Base-by-base conservation (phyloP, 345 rosid species). In the Citrus maxima region DNA sequence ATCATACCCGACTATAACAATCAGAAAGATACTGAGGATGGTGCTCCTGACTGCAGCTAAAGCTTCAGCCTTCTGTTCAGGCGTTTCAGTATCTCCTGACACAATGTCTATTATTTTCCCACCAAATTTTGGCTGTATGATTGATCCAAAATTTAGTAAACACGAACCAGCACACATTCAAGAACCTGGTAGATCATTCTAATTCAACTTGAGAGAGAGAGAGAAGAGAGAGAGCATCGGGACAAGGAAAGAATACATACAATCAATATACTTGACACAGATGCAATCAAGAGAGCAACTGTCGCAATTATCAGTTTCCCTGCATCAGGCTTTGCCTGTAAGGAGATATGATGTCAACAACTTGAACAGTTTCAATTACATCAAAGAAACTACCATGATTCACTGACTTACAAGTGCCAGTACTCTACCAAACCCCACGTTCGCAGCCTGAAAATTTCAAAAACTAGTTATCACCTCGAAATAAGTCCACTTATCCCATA, bases 91-190 rank as follows among this genome's bases (percentile, higher is more conserved):
- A 60, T 88, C 89, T 84, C 85, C 82, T 9, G 93, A 88, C 38
- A 88, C 90, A 70, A 90, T 88, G 88, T 90, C 91, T 58, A 90
- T 87, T 76, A 90, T 90, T 86, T 80, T 87, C 22, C 91, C 93
- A 75, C 92, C 93, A 86, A 84, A 90, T 80, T 89, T 89, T 58
- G 90, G 92, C 90, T 89, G 88, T 80, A 82, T 24, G 13, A 76
- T 22, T 32, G 63, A 76, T 76, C 65, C 34, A 51, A 51, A 21
- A 40, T 63, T 54, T 38, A 67, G 38, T 9, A 67, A 25, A 58
- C n/a, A 12, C 24, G 12, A 34, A 58, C 21, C 35, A 37, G 2
- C 22, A 49, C 28, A 32, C 13, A 4, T 21, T 46, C 10, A 5
- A 64, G 22, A 18, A 67, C 64, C 65, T 10, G 14, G 10, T 25